These are phyloP conservation scores for Zygoascus hellenicus DNA, from an alignment of 1,139 yeast species.

Conservation along the genomic window DNA sequence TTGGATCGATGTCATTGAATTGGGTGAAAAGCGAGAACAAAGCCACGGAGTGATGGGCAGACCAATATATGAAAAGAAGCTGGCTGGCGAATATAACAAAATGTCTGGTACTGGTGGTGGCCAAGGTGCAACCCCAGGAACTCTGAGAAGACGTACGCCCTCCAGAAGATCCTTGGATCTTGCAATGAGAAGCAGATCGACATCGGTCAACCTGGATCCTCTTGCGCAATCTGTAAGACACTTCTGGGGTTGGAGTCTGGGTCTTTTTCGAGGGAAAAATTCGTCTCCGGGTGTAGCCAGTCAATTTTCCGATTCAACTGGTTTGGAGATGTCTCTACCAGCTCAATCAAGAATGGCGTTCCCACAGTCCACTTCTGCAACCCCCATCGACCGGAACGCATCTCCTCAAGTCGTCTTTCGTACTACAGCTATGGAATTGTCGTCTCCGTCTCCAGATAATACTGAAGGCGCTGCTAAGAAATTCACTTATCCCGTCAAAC, in stretches of 20 bases:
- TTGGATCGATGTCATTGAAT: conserved; percentile 72
- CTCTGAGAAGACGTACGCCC: background rate
- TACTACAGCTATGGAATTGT: conserved; percentile 5
- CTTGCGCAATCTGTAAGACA: background rate
- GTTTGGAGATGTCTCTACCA: background rate
- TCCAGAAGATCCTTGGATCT: background rate
- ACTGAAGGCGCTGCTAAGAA: conserved; percentile 2
- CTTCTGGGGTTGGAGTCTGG: conserved; percentile 2
- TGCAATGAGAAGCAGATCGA: background rate
- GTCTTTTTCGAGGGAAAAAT: background rate
- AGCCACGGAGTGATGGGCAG: conserved; percentile 78
- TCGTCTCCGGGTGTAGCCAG: background rate
- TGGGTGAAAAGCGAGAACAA: conserved; percentile 59
- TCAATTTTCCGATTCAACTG: conserved; percentile 2
- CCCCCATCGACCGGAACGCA: background rate
- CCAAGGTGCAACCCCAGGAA: conserved; percentile 5
- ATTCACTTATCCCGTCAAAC: conserved; percentile 8
- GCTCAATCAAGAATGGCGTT: background rate
- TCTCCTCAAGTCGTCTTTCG: conserved; percentile 3
- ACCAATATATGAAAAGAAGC: conserved; percentile 19
- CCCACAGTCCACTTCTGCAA: background rate
- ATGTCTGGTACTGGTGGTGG: conserved; percentile 12
- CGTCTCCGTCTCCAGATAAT: conserved; percentile 4
- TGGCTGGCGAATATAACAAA: conserved; percentile 13
- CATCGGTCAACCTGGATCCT: background rate